Conservation (phyloP, 2,329 filamentous ascomycete genomes). For the Aspergillus novofumigatus region DNA sequence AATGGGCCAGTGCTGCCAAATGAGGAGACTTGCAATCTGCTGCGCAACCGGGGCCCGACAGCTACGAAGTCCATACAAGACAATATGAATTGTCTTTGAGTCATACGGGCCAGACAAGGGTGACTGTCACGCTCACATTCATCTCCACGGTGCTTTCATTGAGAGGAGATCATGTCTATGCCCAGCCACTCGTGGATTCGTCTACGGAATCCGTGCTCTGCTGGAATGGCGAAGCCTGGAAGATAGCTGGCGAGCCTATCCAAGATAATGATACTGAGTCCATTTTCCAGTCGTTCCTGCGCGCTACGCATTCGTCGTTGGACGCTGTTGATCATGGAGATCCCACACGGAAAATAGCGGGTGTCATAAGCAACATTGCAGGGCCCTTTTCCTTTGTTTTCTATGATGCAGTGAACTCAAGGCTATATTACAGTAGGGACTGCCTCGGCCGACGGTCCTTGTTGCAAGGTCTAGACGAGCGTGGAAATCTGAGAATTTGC, state of each 20-base stretch:
- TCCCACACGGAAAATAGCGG: conserved; percentile 26
- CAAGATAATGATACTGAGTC: conserved; percentile 71
- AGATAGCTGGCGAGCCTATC: conserved; percentile 55
- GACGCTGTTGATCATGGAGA: conserved; percentile 11
- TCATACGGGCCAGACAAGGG: conserved; percentile 12
- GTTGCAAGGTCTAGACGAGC: conserved; percentile 51
- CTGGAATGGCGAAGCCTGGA: conserved; percentile 99
- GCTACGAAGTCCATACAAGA: conserved; percentile 31
- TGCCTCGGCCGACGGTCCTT: conserved; percentile 82
- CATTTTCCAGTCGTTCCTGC: conserved; percentile 59
- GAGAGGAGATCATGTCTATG: conserved; percentile 66
- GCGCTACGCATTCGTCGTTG: conserved; percentile 29
- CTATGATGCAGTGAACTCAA: conserved; percentile 59
- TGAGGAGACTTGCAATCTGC: conserved; percentile 29
- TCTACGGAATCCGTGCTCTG: conserved; percentile 66
- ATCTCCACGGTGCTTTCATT: conserved; percentile 85
- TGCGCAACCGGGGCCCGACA: conserved; percentile 45
- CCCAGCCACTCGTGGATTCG: conserved; percentile 66
- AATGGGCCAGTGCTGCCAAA: conserved; percentile 25
- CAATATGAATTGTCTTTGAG: conserved; percentile 16
- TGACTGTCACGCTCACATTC: conserved; percentile 54
- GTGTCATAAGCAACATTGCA: conserved; percentile 58
- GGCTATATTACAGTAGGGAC: conserved; percentile 80
- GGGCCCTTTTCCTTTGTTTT: conserved; percentile 91
- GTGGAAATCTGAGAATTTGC: conserved; percentile 58